Conservation (phyloP, 768 basidiomycete species). For the Cystofilobasidium bisporidii region DNA sequence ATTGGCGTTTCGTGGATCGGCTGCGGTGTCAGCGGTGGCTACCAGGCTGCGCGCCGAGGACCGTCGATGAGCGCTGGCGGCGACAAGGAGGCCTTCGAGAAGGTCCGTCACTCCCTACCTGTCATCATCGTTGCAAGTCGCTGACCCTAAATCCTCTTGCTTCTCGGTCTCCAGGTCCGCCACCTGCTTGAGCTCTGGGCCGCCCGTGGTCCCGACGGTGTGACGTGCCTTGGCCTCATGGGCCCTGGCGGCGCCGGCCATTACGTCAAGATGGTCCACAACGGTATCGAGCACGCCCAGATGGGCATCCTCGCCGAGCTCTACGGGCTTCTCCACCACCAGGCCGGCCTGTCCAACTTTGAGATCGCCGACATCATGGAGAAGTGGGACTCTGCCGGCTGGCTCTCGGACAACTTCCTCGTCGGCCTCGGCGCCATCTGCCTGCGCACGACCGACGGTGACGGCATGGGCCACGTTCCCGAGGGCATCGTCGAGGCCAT, state of each 20-base stretch:
- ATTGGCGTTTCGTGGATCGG: conserved; percentile 36
- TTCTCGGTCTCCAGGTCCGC: conserved; percentile 27
- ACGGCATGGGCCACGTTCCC: conserved; percentile 25
- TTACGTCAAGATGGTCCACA: conserved; percentile 38
- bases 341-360: conserved; percentile 34
- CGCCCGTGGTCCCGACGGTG: conserved; percentile 35
- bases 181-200: conserved; percentile 39
- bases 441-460: conserved; percentile 36
- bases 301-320: conserved; percentile 36
- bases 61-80: conserved; percentile 39
- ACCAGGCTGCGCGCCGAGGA: conserved; percentile 39
- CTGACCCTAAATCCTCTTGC: background rate
- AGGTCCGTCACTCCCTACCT: background rate
- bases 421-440: conserved; percentile 37
- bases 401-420: conserved; percentile 37
- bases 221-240: conserved; percentile 36
- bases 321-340: conserved; percentile 32
- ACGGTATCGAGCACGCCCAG: conserved; percentile 37
- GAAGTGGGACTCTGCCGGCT: conserved; percentile 34
- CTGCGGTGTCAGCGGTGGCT: conserved; percentile 39
- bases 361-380: conserved; percentile 37
- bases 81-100: conserved; percentile 34
- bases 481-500: conserved; percentile 39
- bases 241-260: conserved; percentile 39
- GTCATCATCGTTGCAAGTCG: background rate